Evolutionary conservation across 495 filamentous ascomycete species (phyloP).

Genomic region (Choiromyces venosus): DNA sequence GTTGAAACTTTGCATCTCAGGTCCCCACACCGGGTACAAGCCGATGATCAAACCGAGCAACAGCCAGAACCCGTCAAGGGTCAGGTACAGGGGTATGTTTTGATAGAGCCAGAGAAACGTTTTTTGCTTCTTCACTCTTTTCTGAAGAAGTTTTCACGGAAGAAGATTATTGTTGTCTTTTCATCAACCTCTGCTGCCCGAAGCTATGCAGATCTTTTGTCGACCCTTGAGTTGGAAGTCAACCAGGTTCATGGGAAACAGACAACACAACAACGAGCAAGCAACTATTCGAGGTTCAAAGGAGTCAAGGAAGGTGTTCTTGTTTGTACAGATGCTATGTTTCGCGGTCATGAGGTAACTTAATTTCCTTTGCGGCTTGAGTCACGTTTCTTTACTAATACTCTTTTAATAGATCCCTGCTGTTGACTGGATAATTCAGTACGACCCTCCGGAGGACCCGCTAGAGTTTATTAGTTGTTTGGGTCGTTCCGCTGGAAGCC

Average conservation of each 20-base stretch:
- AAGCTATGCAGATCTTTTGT: conserved; percentile 26
- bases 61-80: conserved; percentile 1
- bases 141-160: conserved; percentile 39
- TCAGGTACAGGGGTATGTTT: conserved; percentile 34
- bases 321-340: conserved; percentile 32
- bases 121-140: conserved; percentile 38
- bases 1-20: conserved; percentile 18
- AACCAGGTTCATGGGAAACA: conserved; percentile 33
- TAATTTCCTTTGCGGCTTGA: not conserved
- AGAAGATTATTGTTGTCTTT: conserved; percentile 32
- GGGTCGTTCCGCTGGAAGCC: conserved; percentile 16
- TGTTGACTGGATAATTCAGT: conserved; percentile 39
- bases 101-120: conserved; percentile 35
- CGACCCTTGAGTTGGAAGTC: conserved; percentile 21
- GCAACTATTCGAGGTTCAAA: conserved; percentile 26
- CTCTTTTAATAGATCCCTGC: conserved; percentile 16
- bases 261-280: conserved; percentile 21
- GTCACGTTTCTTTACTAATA: conserved; percentile 6
- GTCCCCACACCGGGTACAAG: conserved; percentile 15
- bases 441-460: conserved; percentile 36
- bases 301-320: conserved; percentile 30
- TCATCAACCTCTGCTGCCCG: conserved; percentile 35
- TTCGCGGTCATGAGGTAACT: conserved; percentile 32
- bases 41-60: conserved; percentile 7
- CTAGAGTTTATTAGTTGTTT: conserved; percentile 24